These are phyloP conservation scores for Sphenostylis stenocarpa DNA, from an alignment of 306 rosid genomes.

Conservation along the genomic window DNA sequence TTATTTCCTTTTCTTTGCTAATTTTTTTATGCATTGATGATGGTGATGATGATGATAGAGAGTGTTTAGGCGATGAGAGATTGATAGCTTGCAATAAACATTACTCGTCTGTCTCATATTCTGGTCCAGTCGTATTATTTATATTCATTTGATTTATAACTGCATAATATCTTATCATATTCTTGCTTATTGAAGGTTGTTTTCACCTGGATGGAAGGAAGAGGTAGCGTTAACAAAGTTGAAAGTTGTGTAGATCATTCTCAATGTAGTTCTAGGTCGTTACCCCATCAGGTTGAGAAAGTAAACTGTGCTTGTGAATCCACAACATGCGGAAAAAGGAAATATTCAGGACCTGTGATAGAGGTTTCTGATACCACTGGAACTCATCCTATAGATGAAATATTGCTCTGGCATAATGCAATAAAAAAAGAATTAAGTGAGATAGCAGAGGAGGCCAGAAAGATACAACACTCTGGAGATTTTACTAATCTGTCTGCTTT, in stretches of 20 bases:
- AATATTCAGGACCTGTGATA: slow-evolving; percentile 57
- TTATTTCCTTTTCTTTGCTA: slow-evolving; percentile 16
- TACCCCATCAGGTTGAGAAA: slow-evolving; percentile 45
- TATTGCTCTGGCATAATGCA: slow-evolving; percentile 97
- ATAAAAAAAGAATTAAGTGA: slow-evolving; percentile 83
- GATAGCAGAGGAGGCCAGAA: slow-evolving; percentile 65
- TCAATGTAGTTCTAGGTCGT: slow-evolving; percentile 52
- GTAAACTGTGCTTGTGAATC: slow-evolving; percentile 59
- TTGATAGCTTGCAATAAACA: not conserved
- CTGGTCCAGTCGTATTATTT: slow-evolving; percentile 13
- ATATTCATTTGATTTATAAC: slow-evolving; percentile 27
- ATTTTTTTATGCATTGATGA: slow-evolving; percentile 11
- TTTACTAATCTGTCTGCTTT: slow-evolving; percentile 78
- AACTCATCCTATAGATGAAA: slow-evolving; percentile 87
- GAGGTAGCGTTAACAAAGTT: slow-evolving; percentile 34
- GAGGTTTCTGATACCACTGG: slow-evolving; percentile 58
- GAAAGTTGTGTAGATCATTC: slow-evolving; percentile 49
- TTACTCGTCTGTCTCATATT: not conserved
- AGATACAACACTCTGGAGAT: slow-evolving; percentile 57
- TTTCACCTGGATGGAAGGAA: slow-evolving; percentile 91
- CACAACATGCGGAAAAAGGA: slow-evolving; percentile 75
- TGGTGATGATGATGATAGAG: slow-evolving; percentile 11
- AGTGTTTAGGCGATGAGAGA: not conserved
- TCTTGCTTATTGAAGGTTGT: slow-evolving; percentile 69
- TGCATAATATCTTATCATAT: slow-evolving; percentile 15